phyloP scores from a whole-genome alignment of 257 asterid species.

The Solanum raphanifolium region DNA sequence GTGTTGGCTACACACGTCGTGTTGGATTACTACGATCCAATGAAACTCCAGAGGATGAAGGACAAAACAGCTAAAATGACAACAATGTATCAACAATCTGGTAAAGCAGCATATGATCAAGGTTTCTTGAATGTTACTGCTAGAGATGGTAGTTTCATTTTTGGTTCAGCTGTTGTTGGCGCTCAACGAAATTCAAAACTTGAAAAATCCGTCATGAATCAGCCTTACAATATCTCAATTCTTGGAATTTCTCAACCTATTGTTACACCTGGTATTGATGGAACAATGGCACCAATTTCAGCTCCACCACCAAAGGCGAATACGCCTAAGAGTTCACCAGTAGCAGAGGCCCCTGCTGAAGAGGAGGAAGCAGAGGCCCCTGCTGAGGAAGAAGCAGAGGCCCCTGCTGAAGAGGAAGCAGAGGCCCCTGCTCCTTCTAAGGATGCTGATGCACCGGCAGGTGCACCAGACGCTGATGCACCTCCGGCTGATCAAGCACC shows the following conservation, averaged over 20 bases:
- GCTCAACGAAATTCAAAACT: conserved; percentile 22
- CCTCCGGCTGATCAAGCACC: background rate
- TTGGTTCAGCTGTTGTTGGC: conserved; percentile 50
- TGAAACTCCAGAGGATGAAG: conserved; percentile 40
- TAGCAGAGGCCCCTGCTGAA: background rate
- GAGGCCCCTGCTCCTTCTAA: background rate
- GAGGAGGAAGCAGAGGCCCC: background rate
- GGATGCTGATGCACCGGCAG: background rate
- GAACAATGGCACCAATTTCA: conserved; percentile 1
- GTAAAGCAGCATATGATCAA: conserved; percentile 20
- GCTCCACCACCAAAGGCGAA: conserved; percentile 22
- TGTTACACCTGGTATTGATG: conserved; percentile 48
- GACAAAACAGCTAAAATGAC: conserved; percentile 25
- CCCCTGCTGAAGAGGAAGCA: background rate
- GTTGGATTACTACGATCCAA: conserved; percentile 55
- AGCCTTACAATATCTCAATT: conserved; percentile 55
- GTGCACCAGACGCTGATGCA: background rate
- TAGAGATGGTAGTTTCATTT: conserved; percentile 21
- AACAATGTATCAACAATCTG: conserved; percentile 44
- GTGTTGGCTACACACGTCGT: conserved; percentile 51
- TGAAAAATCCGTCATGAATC: conserved; percentile 22
- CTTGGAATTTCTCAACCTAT: conserved; percentile 39
- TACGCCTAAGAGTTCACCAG: conserved; percentile 16
- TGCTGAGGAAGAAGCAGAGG: background rate
- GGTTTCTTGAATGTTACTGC: conserved; percentile 47